Evolutionary conservation across 257 asterid genomes (phyloP), one percentile per base, ranked within the genome.

Genomic region (Capsicum rhomboideum): DNA sequence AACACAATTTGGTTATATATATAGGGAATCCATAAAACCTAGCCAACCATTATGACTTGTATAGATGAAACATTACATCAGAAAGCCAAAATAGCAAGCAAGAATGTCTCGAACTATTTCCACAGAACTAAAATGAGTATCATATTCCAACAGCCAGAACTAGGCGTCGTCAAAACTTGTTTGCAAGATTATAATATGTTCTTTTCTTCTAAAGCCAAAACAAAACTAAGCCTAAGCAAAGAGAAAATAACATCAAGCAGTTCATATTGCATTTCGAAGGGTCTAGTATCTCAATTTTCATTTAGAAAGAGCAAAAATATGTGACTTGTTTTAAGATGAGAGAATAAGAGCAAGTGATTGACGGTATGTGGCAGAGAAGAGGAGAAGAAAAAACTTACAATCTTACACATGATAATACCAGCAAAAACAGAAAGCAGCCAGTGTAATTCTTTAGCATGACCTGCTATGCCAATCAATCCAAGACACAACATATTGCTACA

Each of bases 341-440:
- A 34, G 4, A 34, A 34, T 34, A 4, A 34, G 64, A n/a, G 31
- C 31, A n/a, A 58, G 66, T 21, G 21, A 58, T 10, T 8, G 1
- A 34, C 26, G 16, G 79, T 29, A 53, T 61, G 37, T 12, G 69
- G 20, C 37, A 6, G 11, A 66, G 55, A 61, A n/a, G 20, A 52
- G 40, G 20, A 52, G 40, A 34, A 26, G 40, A 34, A 55, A 13
- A 18, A 13, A 86, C 98, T 91, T 86, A 96, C 99, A 88, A 88
- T 90, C 83, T 89, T 96, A 94, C 98, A 96, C 94, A 94, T 96
- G 71, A 93, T 67, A 86, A 96, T 85, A 80, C 99, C 99, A 29
- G 79, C 83, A 66, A 92, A 89, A 40, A 91, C 86, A 75, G 95
- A 91, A 44, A 91, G 84, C 17, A 93, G 85, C 94, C 97, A 91